Evolutionary conservation across 306 rosid genomes (phyloP).

Genomic region (Prunus armeniaca): DNA sequence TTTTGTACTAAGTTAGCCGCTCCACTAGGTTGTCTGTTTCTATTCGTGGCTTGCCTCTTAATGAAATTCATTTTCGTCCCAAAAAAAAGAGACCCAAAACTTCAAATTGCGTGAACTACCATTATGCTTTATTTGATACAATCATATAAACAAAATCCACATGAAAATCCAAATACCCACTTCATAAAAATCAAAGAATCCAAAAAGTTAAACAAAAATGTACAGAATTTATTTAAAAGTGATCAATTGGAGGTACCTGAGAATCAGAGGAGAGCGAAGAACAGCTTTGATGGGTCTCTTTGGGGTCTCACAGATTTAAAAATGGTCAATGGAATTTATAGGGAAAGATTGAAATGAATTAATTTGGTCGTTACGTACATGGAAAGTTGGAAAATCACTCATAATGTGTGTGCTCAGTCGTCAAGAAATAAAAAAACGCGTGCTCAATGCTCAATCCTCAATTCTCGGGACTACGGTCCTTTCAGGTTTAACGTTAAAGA

Average conservation of each 20-base stretch:
- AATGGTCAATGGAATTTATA: no score
- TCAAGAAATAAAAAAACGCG: background rate
- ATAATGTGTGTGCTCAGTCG: background rate
- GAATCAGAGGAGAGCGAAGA: background rate
- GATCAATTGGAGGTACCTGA: slow-evolving; percentile 19
- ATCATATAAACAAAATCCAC: background rate
- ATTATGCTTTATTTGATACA: background rate
- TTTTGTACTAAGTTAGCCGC: no score
- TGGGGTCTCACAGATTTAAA: background rate
- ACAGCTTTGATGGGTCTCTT: background rate
- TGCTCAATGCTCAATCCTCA: background rate
- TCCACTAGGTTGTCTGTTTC: no score
- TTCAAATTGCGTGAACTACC: background rate
- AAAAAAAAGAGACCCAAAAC: background rate
- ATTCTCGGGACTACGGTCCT: background rate
- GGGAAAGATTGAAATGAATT: background rate
- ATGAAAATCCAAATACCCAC: slow-evolving; percentile 5
- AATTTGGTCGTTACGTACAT: background rate
- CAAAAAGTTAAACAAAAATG: background rate
- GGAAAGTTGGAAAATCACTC: background rate
- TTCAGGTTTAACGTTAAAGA: background rate
- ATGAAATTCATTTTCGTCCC: no score
- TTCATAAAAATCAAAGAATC: background rate
- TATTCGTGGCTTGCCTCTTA: no score
- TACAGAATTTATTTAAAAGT: background rate